Evolutionary conservation across 108 stramenopile genomes (phyloP).

Genomic region (Cylindrotheca closterium): DNA sequence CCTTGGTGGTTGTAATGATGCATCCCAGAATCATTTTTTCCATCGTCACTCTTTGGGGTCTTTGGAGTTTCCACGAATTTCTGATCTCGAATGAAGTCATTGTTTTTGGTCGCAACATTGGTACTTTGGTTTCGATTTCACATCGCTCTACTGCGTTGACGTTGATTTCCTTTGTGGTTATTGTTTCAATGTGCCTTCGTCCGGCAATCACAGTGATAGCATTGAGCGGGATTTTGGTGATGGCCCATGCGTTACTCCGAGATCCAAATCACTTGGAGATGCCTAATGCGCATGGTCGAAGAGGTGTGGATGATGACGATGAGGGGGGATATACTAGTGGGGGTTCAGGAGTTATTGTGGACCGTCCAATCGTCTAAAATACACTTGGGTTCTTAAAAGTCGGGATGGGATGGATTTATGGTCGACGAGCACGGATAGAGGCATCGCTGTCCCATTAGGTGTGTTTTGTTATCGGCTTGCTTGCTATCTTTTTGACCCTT

Average conservation of each 20-base stretch:
- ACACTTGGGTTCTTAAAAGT: neutral
- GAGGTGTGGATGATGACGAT: constrained; percentile 19
- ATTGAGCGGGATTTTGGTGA: constrained; percentile 60
- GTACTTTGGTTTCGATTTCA: constrained; percentile 56
- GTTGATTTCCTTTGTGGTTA: constrained; percentile 55
- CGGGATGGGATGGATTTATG: no score
- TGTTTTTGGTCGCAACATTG: constrained; percentile 61
- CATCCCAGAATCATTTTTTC: constrained; percentile 80
- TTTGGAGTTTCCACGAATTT: constrained; percentile 68
- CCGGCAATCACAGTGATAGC: constrained; percentile 56
- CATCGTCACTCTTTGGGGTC: constrained; percentile 51
- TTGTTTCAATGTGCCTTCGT: constrained; percentile 70
- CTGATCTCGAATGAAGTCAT: constrained; percentile 69
- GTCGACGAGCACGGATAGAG: no score
- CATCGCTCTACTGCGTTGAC: constrained; percentile 62
- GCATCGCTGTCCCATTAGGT: no score
- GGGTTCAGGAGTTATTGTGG: constrained; percentile 32
- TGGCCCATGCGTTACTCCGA: constrained; percentile 75
- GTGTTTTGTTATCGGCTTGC: no score
- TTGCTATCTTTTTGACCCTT: no score
- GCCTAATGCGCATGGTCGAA: neutral
- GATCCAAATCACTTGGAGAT: constrained; percentile 78
- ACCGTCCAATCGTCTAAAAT: constrained; percentile 13
- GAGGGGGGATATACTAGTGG: constrained; percentile 4
- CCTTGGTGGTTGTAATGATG: constrained; percentile 76